These are phyloP conservation scores for Rhodotorula sp. DNA, from an alignment of 1,284 basidiomycete genomes.

Conservation along the genomic window DNA sequence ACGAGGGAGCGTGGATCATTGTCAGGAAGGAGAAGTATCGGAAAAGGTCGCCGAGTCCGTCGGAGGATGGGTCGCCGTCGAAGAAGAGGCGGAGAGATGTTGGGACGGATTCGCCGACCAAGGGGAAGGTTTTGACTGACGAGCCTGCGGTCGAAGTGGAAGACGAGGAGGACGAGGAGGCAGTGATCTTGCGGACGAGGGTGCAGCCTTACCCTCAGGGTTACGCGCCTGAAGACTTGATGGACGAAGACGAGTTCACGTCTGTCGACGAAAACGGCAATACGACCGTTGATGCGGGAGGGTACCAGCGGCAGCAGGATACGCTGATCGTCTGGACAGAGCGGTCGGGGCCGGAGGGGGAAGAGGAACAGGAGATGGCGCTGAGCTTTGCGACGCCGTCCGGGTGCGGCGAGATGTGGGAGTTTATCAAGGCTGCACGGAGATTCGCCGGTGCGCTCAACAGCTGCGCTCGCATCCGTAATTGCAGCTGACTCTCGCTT, in stretches of 20 bases:
- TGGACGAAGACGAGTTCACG: slow-evolving; percentile 37
- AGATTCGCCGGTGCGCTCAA: slow-evolving; percentile 23
- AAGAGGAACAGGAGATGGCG: slow-evolving; percentile 86
- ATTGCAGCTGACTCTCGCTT: background rate
- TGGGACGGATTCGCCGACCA: background rate
- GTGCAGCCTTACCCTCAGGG: slow-evolving; percentile 35
- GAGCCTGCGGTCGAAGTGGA: slow-evolving; percentile 5
- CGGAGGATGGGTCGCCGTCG: background rate
- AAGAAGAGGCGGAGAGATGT: background rate
- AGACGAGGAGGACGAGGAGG: slow-evolving; percentile 6
- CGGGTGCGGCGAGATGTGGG: slow-evolving; percentile 96
- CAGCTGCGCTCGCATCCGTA: background rate
- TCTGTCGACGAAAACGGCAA: slow-evolving; percentile 42
- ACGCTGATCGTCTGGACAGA: slow-evolving; percentile 99
- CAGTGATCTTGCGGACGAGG: slow-evolving; percentile 26
- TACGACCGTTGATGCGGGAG: slow-evolving; percentile 68
- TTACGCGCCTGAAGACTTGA: slow-evolving; percentile 43
- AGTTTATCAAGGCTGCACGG: slow-evolving; percentile 67
- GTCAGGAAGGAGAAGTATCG: slow-evolving; percentile 27
- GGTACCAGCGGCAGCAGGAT: slow-evolving; percentile 93
- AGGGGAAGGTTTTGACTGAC: background rate
- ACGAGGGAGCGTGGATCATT: slow-evolving; percentile 39
- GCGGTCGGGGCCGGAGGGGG: slow-evolving; percentile 53
- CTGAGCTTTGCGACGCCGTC: slow-evolving; percentile 95
- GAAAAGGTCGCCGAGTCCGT: background rate